Evolutionary conservation across 202 grass and related monocot genomes (phyloP), one percentile per base, ranked within the genome.

Genomic region (Carex arenaria): DNA sequence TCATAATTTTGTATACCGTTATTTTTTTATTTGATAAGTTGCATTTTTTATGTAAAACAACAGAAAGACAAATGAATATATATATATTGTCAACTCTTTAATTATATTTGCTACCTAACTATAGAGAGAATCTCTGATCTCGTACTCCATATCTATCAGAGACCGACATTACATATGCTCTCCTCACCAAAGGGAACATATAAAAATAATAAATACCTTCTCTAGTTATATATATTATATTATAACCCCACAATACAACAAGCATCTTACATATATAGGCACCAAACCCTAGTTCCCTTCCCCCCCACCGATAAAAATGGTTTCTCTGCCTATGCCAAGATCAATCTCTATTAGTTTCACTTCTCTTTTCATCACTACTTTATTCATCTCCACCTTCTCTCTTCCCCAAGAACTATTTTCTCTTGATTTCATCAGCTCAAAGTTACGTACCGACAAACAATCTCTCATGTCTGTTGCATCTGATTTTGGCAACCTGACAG

Each of bases 401-500:
- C 66, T 85, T 6, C 52, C 34, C 8, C 77, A 86, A 59, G 86
- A 86, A 57, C 83, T 95, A 34, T 61, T 69, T 3, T 45, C 49
- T 79, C 86, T 82, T 9, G 68, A 67, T 53, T n/a, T 84, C n/a
- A n/a, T n/a, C 47, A 2, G 56, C 18, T 76, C 80, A 15, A 72
- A 17, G 22, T 5, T 92, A 65, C 67, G 82, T 14, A 64, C 59
- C 42, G 93, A 95, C 67, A 1, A 66, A 20, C 85, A 85, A 2
- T 86, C 88, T 51, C 59, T 79, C 10, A 26, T 57, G 9, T 83
- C 42, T 10, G 88, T 84, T 17, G 80, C 88, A 13, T 47, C 83
- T 15, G 94, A 97, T 78, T 97, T 89, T 61, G 94, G 94, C 45
- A 87, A 88, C 85, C 14, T 84, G 6, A 61, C 72, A 20, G 14